A percentile compares a stretch with the other conserved stretches of the same genome.
Conservation (phyloP, 1,284 basidiomycete species). For the Ganoderma multipileum region DNA sequence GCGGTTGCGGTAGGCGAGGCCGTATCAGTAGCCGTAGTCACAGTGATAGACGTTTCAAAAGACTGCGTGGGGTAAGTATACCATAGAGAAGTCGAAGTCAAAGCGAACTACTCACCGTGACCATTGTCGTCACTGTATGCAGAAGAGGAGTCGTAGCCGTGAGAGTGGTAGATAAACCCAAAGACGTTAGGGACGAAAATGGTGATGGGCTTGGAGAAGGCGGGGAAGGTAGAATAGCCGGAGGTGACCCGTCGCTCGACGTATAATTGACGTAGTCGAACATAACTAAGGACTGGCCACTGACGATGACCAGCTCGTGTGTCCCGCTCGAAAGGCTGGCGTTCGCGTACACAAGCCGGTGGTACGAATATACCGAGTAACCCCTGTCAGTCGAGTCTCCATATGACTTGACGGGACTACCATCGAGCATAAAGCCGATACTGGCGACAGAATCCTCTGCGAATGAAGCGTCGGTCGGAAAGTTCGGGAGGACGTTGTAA, state of each 20-base stretch:
- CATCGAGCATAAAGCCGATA: slow-evolving; percentile 1
- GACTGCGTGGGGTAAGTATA: not conserved
- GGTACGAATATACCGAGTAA: not conserved
- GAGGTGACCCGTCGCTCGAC: too few relatives aligned
- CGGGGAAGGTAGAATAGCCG: not conserved
- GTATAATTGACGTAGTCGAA: slow-evolving; percentile 1
- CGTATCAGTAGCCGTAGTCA: not conserved
- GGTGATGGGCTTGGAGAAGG: not conserved
- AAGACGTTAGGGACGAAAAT: too few relatives aligned
- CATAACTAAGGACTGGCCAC: not conserved
- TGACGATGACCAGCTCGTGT: not conserved
- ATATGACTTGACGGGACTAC: not conserved
- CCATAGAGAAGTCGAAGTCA: not conserved
- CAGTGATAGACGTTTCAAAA: not conserved
- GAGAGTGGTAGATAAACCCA: not conserved
- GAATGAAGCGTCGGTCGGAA: not conserved
- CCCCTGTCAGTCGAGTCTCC: not conserved
- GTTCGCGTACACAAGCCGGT: not conserved
- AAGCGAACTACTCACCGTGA: not conserved
- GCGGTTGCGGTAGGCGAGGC: not conserved
- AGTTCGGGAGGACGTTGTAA: slow-evolving; percentile 13
- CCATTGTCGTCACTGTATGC: not conserved
- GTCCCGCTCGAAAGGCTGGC: not conserved
- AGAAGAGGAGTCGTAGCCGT: not conserved
- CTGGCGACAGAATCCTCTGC: not conserved